A percentile compares a stretch with the other conserved stretches of the same genome.
These are phyloP conservation scores for Paulownia fortunei DNA, from an alignment of 257 asterid genomes.

Conservation along the genomic window DNA sequence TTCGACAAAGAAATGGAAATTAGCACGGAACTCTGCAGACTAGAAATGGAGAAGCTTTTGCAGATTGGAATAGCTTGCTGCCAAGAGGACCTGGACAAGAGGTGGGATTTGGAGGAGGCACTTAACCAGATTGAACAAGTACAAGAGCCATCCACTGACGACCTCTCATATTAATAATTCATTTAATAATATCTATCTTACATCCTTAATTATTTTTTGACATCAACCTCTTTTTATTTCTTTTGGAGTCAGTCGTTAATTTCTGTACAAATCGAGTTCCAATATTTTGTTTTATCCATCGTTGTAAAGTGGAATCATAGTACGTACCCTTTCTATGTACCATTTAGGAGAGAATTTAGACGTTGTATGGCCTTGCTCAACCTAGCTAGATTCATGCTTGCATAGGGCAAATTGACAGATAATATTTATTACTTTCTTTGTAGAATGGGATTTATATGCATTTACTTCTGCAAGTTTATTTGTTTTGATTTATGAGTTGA, in stretches of 20 bases:
- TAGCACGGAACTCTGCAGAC: conserved; percentile 28
- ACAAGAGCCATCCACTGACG: conserved; percentile 37
- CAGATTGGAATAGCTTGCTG: conserved; percentile 79
- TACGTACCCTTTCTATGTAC: conserved; percentile 5
- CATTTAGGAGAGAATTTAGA: conserved; percentile 18
- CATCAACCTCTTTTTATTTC: background rate
- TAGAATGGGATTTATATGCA: conserved; percentile 17
- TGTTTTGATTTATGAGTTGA: too few relatives aligned
- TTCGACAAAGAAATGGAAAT: conserved; percentile 71
- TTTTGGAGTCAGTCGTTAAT: conserved; percentile 2
- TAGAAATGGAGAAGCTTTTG: conserved; percentile 68
- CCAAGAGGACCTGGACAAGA: conserved; percentile 64
- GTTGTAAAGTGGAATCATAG: conserved; percentile 18
- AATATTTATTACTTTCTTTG: too few relatives aligned
- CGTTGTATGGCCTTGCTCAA: conserved; percentile 19
- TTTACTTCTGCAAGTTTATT: conserved; percentile 7
- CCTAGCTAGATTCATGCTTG: conserved; percentile 7
- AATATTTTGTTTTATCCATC: background rate
- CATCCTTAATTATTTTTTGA: conserved; percentile 14
- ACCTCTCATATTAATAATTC: background rate
- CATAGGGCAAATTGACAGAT: too few relatives aligned
- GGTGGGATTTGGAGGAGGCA: conserved; percentile 75
- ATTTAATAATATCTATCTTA: background rate
- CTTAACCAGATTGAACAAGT: conserved; percentile 55
- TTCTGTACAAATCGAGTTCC: conserved; percentile 28